These are phyloP conservation scores for Cladosporium sp. DNA, from an alignment of 2,329 filamentous ascomycete genomes.

Conservation along the genomic window DNA sequence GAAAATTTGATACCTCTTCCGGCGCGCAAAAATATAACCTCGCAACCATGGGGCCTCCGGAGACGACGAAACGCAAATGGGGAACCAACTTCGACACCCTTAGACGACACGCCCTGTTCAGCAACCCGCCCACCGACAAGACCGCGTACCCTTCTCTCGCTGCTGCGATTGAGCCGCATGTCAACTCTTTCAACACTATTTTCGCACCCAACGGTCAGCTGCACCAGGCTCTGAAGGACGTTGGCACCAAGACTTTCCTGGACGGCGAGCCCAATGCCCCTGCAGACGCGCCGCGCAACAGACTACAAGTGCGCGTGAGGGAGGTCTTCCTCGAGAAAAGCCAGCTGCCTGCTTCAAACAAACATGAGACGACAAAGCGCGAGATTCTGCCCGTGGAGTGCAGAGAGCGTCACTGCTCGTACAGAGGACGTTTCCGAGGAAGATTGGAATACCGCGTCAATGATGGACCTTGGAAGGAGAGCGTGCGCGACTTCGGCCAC, in stretches of 20 bases:
- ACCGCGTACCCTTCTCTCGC: constrained; percentile 84
- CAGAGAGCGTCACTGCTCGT: constrained; percentile 86
- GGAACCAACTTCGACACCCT: constrained; percentile 79
- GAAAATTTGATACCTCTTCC: background rate
- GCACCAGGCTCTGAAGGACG: constrained; percentile 73
- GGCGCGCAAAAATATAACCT: constrained; percentile 5
- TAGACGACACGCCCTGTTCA: constrained; percentile 81
- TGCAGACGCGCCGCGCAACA: constrained; percentile 58
- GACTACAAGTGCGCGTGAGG: constrained; percentile 69
- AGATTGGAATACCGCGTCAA: constrained; percentile 83
- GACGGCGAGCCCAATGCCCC: constrained; percentile 59
- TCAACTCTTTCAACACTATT: constrained; percentile 90
- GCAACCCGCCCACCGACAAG: constrained; percentile 77
- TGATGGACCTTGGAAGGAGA: constrained; percentile 74
- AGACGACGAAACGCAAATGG: constrained; percentile 54
- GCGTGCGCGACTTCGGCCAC: constrained; percentile 77
- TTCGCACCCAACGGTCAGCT: constrained; percentile 69
- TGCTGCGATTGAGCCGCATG: constrained; percentile 80
- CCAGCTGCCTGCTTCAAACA: constrained; percentile 72
- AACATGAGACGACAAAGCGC: constrained; percentile 69
- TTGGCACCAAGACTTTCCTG: constrained; percentile 80
- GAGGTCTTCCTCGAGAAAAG: constrained; percentile 79
- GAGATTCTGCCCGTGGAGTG: constrained; percentile 89
- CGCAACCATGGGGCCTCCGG: constrained; percentile 27
- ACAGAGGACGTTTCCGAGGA: constrained; percentile 77